Percentiles rank a stretch among this genome's conserved stretches.
These are phyloP conservation scores for Suhomyces kunorum DNA, from an alignment of 1,139 yeast species.

Conservation along the genomic window DNA sequence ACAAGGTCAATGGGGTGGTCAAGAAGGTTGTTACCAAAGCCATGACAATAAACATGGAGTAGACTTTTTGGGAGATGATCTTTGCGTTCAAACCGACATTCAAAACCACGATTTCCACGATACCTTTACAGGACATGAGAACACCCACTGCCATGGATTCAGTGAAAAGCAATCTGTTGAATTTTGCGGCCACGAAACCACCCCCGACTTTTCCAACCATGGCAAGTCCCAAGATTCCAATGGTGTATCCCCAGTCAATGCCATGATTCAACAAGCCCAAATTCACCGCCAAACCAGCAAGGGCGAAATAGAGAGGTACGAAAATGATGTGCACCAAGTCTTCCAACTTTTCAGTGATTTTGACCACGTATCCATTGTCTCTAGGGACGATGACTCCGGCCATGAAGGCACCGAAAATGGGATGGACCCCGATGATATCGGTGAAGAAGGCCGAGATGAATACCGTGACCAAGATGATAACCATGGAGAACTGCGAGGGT, in stretches of 20 bases:
- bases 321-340: conserved; percentile 69
- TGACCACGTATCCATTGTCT: conserved; percentile 69
- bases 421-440: conserved; percentile 78
- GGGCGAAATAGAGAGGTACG: conserved; percentile 75
- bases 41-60: conserved; percentile 81
- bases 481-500: conserved; percentile 65
- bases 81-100: conserved; percentile 71
- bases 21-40: conserved; percentile 72
- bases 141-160: conserved; percentile 76
- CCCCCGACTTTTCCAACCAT: conserved; percentile 66
- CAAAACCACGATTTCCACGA: conserved; percentile 77
- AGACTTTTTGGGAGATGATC: conserved; percentile 62
- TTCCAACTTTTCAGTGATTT: conserved; percentile 71
- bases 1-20: conserved; percentile 70
- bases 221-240: conserved; percentile 66
- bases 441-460: conserved; percentile 74
- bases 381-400: conserved; percentile 78
- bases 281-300: conserved; percentile 73
- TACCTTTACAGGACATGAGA: conserved; percentile 88
- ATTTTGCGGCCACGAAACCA: conserved; percentile 62
- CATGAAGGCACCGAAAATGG: conserved; percentile 80
- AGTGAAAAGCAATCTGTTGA: conserved; percentile 65
- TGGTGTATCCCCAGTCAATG: conserved; percentile 73
- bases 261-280: conserved; percentile 63
- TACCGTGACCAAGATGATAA: conserved; percentile 55